These are phyloP conservation scores for Candida neerlandica DNA, from an alignment of 1,139 yeast genomes.

Conservation along the genomic window DNA sequence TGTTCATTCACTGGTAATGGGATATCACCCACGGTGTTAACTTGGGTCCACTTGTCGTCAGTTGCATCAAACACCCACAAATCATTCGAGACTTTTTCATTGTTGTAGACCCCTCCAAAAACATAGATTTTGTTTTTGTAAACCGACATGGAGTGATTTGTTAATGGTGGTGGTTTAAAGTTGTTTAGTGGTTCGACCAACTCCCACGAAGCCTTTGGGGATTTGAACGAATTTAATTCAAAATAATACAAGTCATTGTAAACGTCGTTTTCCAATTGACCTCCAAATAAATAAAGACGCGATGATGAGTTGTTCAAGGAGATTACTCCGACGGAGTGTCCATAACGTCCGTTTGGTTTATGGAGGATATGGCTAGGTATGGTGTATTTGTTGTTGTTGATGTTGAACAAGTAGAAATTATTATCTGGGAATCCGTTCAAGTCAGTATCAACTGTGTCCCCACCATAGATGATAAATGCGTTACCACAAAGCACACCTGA, in stretches of 20 bases:
- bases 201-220: slow-evolving; percentile 85
- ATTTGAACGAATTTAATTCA: slow-evolving; percentile 85
- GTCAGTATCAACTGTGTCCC: slow-evolving; percentile 89
- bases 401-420: slow-evolving; percentile 83
- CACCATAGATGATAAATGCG: slow-evolving; percentile 94
- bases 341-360: slow-evolving; percentile 91
- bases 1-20: slow-evolving; percentile 95
- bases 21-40: slow-evolving; percentile 53
- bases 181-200: slow-evolving; percentile 56
- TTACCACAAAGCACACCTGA: slow-evolving; percentile 91
- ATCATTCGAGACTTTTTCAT: slow-evolving; percentile 72
- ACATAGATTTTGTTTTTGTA: slow-evolving; percentile 78
- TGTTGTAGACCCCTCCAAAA: slow-evolving; percentile 91
- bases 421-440: slow-evolving; percentile 83
- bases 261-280: slow-evolving; percentile 87
- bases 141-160: slow-evolving; percentile 89
- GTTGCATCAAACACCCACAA: slow-evolving; percentile 82
- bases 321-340: slow-evolving; percentile 73
- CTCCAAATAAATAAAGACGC: slow-evolving; percentile 86
- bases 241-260: slow-evolving; percentile 85
- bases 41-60: slow-evolving; percentile 65
- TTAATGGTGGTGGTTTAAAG: slow-evolving; percentile 82
- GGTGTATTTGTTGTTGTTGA: slow-evolving; percentile 89
- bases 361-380: slow-evolving; percentile 80
- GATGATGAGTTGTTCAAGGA: slow-evolving; percentile 68